Evolutionary conservation across 2,329 filamentous ascomycete genomes (phyloP).

Genomic region (Didymella lethalis): DNA sequence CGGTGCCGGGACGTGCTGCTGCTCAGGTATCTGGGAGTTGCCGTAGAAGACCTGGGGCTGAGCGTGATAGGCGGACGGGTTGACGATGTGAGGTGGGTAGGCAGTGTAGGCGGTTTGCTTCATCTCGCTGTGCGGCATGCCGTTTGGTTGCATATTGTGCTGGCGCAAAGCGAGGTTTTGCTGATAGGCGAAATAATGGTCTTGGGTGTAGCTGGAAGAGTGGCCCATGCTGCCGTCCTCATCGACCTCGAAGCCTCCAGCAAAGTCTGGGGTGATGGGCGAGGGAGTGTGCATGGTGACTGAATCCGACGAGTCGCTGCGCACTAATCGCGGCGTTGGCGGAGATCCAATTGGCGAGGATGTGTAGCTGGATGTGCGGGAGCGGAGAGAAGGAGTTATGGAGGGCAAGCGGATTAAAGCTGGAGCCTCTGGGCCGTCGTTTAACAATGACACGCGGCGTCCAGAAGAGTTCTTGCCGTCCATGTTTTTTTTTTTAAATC

Average conservation of each 20-base stretch:
- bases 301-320: conserved; percentile 58
- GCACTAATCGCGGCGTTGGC: conserved; percentile 56
- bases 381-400: conserved; percentile 48
- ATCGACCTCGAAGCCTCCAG: conserved; percentile 27
- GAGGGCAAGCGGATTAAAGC: conserved; percentile 47
- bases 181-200: conserved; percentile 38
- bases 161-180: conserved; percentile 13
- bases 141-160: conserved; percentile 17
- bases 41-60: conserved; percentile 29
- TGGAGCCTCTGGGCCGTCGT: conserved; percentile 53
- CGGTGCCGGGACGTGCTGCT: conserved; percentile 43
- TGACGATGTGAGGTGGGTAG: conserved; percentile 38
- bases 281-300: conserved; percentile 54
- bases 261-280: conserved; percentile 56
- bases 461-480: conserved; percentile 61
- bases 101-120: conserved; percentile 29
- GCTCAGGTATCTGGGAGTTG: conserved; percentile 26
- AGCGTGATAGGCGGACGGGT: conserved; percentile 37
- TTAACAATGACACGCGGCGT: conserved; percentile 60
- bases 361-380: conserved; percentile 54
- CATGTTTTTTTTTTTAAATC: conserved; percentile 50
- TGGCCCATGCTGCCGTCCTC: conserved; percentile 1
- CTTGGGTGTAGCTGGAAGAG: conserved; percentile 41
- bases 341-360: conserved; percentile 58
- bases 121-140: conserved; percentile 11